Evolutionary conservation across 1,284 basidiomycete species (phyloP), one percentile per base, ranked within the genome.

Genomic region (Leccinum idahoense): DNA sequence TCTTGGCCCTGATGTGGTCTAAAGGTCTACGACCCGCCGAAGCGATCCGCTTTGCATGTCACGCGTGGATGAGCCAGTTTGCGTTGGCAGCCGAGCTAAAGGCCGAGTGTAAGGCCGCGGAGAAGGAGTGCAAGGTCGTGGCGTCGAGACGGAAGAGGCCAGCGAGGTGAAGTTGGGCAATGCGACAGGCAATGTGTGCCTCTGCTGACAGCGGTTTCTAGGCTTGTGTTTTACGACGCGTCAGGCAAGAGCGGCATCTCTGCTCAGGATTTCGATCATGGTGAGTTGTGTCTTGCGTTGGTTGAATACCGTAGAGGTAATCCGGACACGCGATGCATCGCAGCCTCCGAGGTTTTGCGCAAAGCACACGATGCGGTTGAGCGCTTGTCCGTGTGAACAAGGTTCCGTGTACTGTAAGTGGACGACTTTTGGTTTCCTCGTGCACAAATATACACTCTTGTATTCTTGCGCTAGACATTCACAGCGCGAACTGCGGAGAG

Each of bases 21-120:
- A 86, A 88, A 66, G 78, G 78, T 6, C 83, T 93, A 62, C 85
- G 84, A 63, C 81, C 84, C 0, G 86, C 90, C 0, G 92, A 87
- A 63, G 91, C 89, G 0, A 93, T 96, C 59, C 94, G 96, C 70
- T 86, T 91, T 2, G 92, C 93, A 2, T 83, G 89, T 66, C 94
- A 96, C 71, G 93, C 92, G 0, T 81, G 95, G 66, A 76, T 96
- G 64, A 93, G 92, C 64, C 84, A 87, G 58, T 94, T 94, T 68
- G 80, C 85, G 6, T 78, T 94, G 67, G 81, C 84, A 3, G 75
- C 82, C 49, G 92, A 94, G 65, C 76, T 96, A n/a, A 83, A 79
- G 60, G 95, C 94, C 1, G 94, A 96, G 71, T 96, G 94, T 77
- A 94, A 95, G 74, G 84, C 83, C 1, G 76, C 83, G 14, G 87